These are phyloP conservation scores for Lachnellula occidentalis DNA, from an alignment of 2,329 filamentous ascomycete genomes.

Conservation along the genomic window DNA sequence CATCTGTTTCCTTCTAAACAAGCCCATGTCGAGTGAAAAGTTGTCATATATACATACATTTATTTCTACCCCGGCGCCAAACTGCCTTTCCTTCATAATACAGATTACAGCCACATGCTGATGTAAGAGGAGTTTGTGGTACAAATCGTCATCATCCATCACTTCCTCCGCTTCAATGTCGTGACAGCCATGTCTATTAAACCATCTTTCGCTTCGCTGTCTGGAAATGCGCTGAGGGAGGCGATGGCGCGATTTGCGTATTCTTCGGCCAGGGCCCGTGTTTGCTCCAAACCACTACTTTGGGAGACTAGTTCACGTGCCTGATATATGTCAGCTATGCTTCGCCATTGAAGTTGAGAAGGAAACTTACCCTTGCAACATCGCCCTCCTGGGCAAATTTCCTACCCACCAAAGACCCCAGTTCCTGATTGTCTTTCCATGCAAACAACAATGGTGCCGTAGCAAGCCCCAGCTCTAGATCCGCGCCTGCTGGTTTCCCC, in stretches of 20 bases:
- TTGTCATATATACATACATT: no score
- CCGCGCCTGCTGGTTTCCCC: constrained; percentile 91
- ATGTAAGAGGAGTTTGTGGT: constrained; percentile 12
- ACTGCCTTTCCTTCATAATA: constrained; percentile 2
- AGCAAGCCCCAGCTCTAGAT: constrained; percentile 86
- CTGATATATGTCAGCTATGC: constrained; percentile 42
- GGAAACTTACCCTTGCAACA: constrained; percentile 66
- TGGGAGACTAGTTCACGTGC: constrained; percentile 78
- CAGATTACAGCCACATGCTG: constrained; percentile 13
- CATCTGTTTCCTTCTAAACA: constrained; percentile 1
- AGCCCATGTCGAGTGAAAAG: neutral
- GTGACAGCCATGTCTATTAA: constrained; percentile 92
- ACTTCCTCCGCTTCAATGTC: constrained; percentile 85
- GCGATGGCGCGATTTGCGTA: constrained; percentile 84
- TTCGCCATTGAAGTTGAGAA: neutral
- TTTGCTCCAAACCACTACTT: constrained; percentile 88
- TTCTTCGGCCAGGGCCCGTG: constrained; percentile 80
- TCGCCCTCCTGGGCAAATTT: constrained; percentile 84
- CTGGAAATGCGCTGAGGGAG: constrained; percentile 78
- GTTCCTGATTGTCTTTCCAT: constrained; percentile 81
- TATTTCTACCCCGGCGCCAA: neutral
- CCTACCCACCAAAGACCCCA: constrained; percentile 83
- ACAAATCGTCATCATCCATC: constrained; percentile 21
- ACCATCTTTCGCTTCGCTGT: constrained; percentile 90
- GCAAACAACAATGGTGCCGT: constrained; percentile 93